Conservation (phyloP, 1,139 yeast species). For the Saccharomycopsis crataegensis region DNA sequence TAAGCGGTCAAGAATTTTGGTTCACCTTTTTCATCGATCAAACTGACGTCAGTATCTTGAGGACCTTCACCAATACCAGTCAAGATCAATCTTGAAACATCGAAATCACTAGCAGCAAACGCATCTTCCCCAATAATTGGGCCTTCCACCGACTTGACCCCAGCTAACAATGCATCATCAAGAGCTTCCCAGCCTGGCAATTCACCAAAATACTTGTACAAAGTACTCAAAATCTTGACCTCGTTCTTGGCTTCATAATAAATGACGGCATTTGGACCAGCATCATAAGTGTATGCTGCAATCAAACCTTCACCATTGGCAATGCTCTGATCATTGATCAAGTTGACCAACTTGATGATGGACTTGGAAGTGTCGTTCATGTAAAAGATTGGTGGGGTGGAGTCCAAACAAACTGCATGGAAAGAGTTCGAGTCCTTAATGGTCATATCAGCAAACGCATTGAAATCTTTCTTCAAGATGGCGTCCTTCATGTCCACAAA, state of each 20-base stretch:
- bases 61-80: constrained; percentile 91
- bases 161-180: constrained; percentile 30
- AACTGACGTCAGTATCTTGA: constrained; percentile 41
- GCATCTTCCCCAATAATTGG: background rate
- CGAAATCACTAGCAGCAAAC: constrained; percentile 27
- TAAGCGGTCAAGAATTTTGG: background rate
- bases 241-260: constrained; percentile 78
- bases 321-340: constrained; percentile 47
- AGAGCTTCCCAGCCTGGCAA: constrained; percentile 65
- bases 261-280: constrained; percentile 97
- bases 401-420: constrained; percentile 94
- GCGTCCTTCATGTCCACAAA: constrained; percentile 76
- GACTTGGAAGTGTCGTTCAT: constrained; percentile 91
- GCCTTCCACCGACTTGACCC: constrained; percentile 26
- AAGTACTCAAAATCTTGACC: constrained; percentile 50
- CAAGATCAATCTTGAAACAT: constrained; percentile 69
- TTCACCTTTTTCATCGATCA: constrained; percentile 44
- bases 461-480: constrained; percentile 64
- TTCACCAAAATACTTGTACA: constrained; percentile 45
- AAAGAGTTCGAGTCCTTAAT: constrained; percentile 96
- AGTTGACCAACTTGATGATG: constrained; percentile 74
- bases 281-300: constrained; percentile 97
- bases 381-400: constrained; percentile 92
- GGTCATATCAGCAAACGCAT: constrained; percentile 76
- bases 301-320: constrained; percentile 32